A percentile compares a stretch with the other conserved stretches of the same genome.
These are phyloP conservation scores for Cystoisospora suis DNA, from an alignment of 169 alveolate species.

Conservation along the genomic window DNA sequence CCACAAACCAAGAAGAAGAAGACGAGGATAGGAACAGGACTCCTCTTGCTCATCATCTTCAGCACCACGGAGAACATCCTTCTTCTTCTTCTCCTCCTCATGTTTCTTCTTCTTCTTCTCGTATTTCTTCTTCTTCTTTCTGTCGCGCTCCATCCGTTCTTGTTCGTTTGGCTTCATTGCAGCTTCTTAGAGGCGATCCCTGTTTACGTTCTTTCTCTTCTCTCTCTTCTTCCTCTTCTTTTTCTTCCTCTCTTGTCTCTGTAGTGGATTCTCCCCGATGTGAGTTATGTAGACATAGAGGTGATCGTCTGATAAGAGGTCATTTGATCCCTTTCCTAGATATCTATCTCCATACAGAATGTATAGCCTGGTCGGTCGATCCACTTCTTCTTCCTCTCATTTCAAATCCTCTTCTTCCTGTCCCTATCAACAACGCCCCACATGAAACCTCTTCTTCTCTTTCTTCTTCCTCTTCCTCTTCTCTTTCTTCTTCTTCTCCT, in stretches of 20 bases:
- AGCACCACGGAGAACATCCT: too few relatives aligned
- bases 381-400: background rate
- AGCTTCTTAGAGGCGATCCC: slow-evolving; percentile 48
- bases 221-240: background rate
- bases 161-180: slow-evolving; percentile 52
- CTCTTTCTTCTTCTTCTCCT: too few relatives aligned
- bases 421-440: too few relatives aligned
- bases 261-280: background rate
- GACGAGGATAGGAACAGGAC: too few relatives aligned
- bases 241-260: background rate
- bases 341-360: slow-evolving; percentile 13
- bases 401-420: background rate
- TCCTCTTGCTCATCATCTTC: too few relatives aligned
- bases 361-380: slow-evolving; percentile 54
- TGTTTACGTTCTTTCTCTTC: background rate
- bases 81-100: too few relatives aligned
- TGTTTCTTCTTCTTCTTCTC: too few relatives aligned
- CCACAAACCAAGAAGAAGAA: too few relatives aligned
- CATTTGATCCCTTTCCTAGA: slow-evolving; percentile 18
- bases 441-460: too few relatives aligned
- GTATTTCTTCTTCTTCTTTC: too few relatives aligned
- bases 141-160: too few relatives aligned
- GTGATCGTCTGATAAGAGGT: slow-evolving; percentile 34
- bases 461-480: too few relatives aligned
- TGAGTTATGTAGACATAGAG: background rate